Conservation (phyloP, 331 rosid genomes). For the Malus hybrid region DNA sequence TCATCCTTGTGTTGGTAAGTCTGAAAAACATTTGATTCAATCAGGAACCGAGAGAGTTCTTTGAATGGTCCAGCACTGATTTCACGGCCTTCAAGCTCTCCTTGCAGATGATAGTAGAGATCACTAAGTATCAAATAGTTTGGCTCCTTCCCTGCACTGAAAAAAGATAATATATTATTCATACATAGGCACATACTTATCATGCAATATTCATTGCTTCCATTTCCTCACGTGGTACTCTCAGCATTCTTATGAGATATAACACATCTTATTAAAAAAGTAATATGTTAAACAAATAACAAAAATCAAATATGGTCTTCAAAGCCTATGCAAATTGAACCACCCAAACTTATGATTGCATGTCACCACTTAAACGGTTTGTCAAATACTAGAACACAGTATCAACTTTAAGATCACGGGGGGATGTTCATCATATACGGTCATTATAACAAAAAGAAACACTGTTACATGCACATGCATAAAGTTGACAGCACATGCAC, state of each 20-base stretch:
- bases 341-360: not conserved
- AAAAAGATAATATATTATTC: slow-evolving; percentile 8
- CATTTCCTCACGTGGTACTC: not conserved
- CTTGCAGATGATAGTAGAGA: slow-evolving; percentile 86
- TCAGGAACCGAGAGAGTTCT: slow-evolving; percentile 59
- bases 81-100: slow-evolving; percentile 91
- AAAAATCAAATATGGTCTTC: not conserved
- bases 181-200: slow-evolving; percentile 1
- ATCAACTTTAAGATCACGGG: not conserved
- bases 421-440: not conserved
- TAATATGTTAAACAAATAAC: not conserved
- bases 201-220: not conserved
- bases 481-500: not conserved
- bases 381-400: not conserved
- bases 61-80: slow-evolving; percentile 73
- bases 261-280: not conserved
- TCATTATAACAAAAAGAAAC: not conserved
- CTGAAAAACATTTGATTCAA: slow-evolving; percentile 48
- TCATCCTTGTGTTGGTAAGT: slow-evolving; percentile 44
- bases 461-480: not conserved
- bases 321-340: not conserved
- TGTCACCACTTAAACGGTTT: not conserved
- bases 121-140: slow-evolving; percentile 70
- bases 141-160: slow-evolving; percentile 78
- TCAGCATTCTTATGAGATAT: not conserved